Percentiles rank a stretch among this genome's conserved stretches.
phyloP scores from a whole-genome alignment of 257 asterid genomes.

The Echium plantagineum region DNA sequence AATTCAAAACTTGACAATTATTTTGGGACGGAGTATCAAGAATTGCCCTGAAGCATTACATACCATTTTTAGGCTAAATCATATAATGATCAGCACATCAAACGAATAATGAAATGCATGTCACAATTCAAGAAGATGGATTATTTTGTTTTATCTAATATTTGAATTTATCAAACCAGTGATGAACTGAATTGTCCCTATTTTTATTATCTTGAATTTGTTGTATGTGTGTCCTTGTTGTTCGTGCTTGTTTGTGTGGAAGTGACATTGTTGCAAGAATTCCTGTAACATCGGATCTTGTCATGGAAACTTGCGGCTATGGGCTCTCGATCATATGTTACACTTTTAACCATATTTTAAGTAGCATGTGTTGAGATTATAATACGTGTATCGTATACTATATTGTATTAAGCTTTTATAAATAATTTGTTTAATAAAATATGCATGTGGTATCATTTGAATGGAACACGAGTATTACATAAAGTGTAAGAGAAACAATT shows the following conservation, averaged over 20 bases:
- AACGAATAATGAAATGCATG: neutral
- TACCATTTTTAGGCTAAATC: neutral
- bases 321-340: too few relatives aligned
- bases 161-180: neutral
- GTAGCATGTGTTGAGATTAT: too few relatives aligned
- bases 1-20: too few relatives aligned
- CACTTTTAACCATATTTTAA: too few relatives aligned
- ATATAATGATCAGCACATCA: neutral
- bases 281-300: slow-evolving; percentile 53
- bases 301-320: slow-evolving; percentile 43
- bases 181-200: neutral
- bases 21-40: too few relatives aligned
- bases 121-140: neutral
- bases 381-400: too few relatives aligned
- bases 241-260: slow-evolving; percentile 10
- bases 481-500: too few relatives aligned
- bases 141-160: too few relatives aligned
- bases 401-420: too few relatives aligned
- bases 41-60: neutral
- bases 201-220: neutral
- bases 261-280: slow-evolving; percentile 16
- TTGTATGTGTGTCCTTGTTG: neutral
- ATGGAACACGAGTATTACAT: too few relatives aligned
- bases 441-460: too few relatives aligned
- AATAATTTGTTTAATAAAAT: too few relatives aligned